Base-by-base conservation (phyloP, 1,284 basidiomycete species). In the Peniophora sp. region DNA sequence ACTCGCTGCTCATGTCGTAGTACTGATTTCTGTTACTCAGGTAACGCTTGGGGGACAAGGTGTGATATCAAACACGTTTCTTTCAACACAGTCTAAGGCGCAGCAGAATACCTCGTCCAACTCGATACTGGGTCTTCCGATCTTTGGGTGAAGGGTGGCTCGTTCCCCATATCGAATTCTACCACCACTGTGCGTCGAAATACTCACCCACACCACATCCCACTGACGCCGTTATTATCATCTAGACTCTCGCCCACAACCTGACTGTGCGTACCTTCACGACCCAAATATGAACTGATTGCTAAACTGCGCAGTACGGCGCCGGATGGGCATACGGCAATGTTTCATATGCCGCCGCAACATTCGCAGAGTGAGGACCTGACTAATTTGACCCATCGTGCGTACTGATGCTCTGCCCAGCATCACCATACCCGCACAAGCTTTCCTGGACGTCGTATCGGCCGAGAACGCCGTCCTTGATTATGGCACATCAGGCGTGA, bases 51-150 rank as follows among this genome's bases (percentile, higher is more conserved):
- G 78, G 52, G 77, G 74, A 49, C 67, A 62, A 52, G 69, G 85
- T 88, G 52, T 53, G 79, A 10, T 20, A 20, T 15, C n/a, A n/a
- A 36, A 10, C 34, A n/a, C n/a, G 34, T n/a, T 68, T 23, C 37
- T 32, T 23, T 35, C 41, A 22, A 27, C 50, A 24, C 24, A 17
- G 17, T 35, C 47, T 45, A 54, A 47, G 37, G 32, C 35, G 35
- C 44, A 11, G 52, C 44, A 87, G 84, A 72, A 14, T 85, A 83
- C 62, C 67, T 74, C 43, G 75, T 89, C 6, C 88, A 90, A 64
- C 68, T 91, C 44, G 88, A 91, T 65, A 89, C 87, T 0, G 88
- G 88, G 51, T 90, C 87, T 11, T 88, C 78, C 52, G 88, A 91
- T 66, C 72, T 91, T n/a, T 90, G 88, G 82, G 72, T 89, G 47